Evolutionary conservation across 306 rosid genomes (phyloP), one percentile per base, ranked within the genome.

Genomic region (Styphnolobium japonicum): DNA sequence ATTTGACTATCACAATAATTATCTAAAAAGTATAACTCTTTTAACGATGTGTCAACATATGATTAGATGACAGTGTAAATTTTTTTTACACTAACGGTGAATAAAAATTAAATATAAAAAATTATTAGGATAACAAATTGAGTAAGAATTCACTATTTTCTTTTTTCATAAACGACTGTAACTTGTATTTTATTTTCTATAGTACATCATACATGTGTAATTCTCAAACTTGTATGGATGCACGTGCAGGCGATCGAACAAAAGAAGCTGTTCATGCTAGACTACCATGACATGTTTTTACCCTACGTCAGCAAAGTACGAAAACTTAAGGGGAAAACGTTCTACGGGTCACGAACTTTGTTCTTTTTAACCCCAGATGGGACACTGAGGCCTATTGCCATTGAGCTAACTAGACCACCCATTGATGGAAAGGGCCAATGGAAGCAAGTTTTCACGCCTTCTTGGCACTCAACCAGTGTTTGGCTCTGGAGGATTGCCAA

Each of bases 401-500:
- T 92, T 75, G 98, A 93, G 84, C 79, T 93, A 16, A 88, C 92
- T 34, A 85, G 96, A 37, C 97, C 98, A 18, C 90, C 88, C 4
- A 81, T 86, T 9, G 80, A 86, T 14, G 93, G 78, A 23, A 87
- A 90, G 33, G 83, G 70, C 5, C 89, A 80, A 37, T 93, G 98
- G 98, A 90, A 88, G 69, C 83, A 89, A 63, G 95, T 85, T 25
- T 88, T 75, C 66, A 73, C 72, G 0, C 95, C 96, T 14, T 22
- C 76, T 46, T 91, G 91, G 92, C 86, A 91, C 70, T 85, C 97
- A 65, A 91, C 97, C 1, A 73, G 55, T 34, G 67, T 86, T 46
- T 93, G 98, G 98, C 91, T 93, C 2, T 93, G 98, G 98, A 88
- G 94, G 76, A 16, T 93, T 3, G 98, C 98, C 71, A 92, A 92